Percentiles rank a stretch among this genome's conserved stretches.
phyloP scores from a whole-genome alignment of 2,329 filamentous ascomycete genomes.

The Xylariales sp. region DNA sequence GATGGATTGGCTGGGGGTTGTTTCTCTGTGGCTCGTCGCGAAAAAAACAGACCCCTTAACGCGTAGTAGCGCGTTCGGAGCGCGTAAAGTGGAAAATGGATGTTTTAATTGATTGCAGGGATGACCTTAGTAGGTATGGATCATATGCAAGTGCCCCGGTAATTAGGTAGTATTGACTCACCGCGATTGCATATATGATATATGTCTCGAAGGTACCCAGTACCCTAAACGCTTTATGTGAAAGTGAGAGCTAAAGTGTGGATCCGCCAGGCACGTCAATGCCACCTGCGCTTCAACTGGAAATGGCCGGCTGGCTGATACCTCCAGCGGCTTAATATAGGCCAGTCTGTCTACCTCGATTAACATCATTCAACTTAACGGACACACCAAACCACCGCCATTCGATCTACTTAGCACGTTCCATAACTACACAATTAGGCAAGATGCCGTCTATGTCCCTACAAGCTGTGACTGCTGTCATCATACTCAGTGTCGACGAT shows the following conservation, averaged over 20 bases:
- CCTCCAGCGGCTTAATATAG: slow-evolving; percentile 6
- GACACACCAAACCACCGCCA: slow-evolving; percentile 12
- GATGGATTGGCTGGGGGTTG: slow-evolving; percentile 18
- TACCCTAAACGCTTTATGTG: too few relatives aligned
- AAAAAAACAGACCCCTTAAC: slow-evolving; percentile 42
- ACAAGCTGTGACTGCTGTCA: slow-evolving; percentile 80
- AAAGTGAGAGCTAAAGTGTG: background rate
- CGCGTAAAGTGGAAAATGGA: slow-evolving; percentile 51
- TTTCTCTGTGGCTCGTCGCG: slow-evolving; percentile 34
- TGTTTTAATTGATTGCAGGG: slow-evolving; percentile 28
- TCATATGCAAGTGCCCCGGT: background rate
- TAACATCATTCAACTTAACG: background rate
- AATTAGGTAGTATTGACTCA: too few relatives aligned
- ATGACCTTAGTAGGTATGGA: background rate
- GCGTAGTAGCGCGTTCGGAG: slow-evolving; percentile 44
- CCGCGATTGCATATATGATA: slow-evolving; percentile 5
- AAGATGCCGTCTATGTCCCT: slow-evolving; percentile 80
- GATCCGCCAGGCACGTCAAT: slow-evolving; percentile 15
- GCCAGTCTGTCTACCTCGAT: background rate
- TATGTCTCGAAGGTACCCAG: too few relatives aligned
- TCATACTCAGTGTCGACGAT: slow-evolving; percentile 86
- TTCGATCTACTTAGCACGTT: slow-evolving; percentile 4
- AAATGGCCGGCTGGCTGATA: background rate
- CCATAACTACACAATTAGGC: slow-evolving; percentile 22
- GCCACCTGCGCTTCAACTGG: slow-evolving; percentile 22